Evolutionary conservation across 2,329 filamentous ascomycete species (phyloP).

Genomic region (Epichloe typhina): DNA sequence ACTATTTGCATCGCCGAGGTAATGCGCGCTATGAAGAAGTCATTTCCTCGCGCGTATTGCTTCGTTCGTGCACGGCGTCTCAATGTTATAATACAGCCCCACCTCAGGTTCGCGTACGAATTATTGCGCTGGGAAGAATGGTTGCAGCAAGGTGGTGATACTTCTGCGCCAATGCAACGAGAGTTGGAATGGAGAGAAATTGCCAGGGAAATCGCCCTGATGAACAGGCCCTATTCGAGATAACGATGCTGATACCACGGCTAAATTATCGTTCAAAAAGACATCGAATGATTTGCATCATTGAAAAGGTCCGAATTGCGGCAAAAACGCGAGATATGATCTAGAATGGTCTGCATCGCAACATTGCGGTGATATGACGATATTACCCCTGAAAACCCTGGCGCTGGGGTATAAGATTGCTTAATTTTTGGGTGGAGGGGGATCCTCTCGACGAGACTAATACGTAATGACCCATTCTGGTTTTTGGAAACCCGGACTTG

Average conservation of each 20-base stretch:
- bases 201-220: conserved; percentile 79
- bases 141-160: conserved; percentile 42
- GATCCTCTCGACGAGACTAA: neutral
- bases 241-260: conserved; percentile 19
- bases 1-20: conserved; percentile 99
- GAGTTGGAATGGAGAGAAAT: conserved; percentile 90
- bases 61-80: conserved; percentile 84
- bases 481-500: too few relatives aligned
- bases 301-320: too few relatives aligned
- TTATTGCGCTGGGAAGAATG: conserved; percentile 90
- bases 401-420: too few relatives aligned
- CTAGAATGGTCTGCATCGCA: too few relatives aligned
- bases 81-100: conserved; percentile 97
- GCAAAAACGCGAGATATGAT: too few relatives aligned
- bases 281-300: too few relatives aligned
- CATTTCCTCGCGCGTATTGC: conserved; percentile 88
- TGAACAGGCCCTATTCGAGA: conserved; percentile 88
- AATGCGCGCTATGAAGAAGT: conserved; percentile 69
- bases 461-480: too few relatives aligned
- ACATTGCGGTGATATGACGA: too few relatives aligned
- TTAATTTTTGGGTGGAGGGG: too few relatives aligned
- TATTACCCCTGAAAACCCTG: too few relatives aligned
- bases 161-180: conserved; percentile 38
- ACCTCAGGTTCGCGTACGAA: conserved; percentile 89
- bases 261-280: neutral